These are phyloP conservation scores for Cladosporium colombiae DNA, from an alignment of 2,329 filamentous ascomycete species.

Conservation along the genomic window DNA sequence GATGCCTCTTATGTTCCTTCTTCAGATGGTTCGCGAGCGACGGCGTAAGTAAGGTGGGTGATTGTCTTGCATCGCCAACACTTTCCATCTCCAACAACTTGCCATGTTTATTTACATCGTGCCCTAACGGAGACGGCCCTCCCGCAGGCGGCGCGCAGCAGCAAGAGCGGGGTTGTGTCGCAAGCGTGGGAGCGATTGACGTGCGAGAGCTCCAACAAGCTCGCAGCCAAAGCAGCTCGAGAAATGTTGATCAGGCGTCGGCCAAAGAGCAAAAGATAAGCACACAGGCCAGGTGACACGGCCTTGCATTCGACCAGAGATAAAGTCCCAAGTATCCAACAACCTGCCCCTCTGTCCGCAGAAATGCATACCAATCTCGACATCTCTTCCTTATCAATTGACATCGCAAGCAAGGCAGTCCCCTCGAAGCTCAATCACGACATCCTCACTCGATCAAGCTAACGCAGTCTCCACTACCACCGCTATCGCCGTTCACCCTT, in stretches of 20 bases:
- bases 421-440: constrained; percentile 1
- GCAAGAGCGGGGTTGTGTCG: constrained; percentile 1
- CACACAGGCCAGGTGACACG: constrained; percentile 9
- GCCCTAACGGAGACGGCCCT: constrained; percentile 5
- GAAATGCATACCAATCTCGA: background rate
- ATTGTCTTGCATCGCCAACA: background rate
- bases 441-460: constrained; percentile 5
- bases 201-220: constrained; percentile 7
- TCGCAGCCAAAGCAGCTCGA: background rate
- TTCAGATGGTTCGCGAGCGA: background rate
- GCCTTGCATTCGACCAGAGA: background rate
- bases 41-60: too few species aligned
- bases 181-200: background rate
- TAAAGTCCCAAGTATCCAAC: constrained; percentile 11
- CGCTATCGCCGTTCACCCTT: background rate
- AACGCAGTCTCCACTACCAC: constrained; percentile 14
- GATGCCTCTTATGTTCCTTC: background rate
- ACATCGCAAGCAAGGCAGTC: constrained; percentile 6
- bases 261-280: constrained; percentile 1
- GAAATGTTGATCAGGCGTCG: background rate
- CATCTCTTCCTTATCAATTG: constrained; percentile 6
- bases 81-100: background rate
- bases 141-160: background rate
- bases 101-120: background rate
- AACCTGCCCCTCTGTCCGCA: background rate